Percentiles rank a stretch among this genome's conserved stretches.
phyloP scores from a whole-genome alignment of 306 rosid species.

The Castanopsis chinensis region DNA sequence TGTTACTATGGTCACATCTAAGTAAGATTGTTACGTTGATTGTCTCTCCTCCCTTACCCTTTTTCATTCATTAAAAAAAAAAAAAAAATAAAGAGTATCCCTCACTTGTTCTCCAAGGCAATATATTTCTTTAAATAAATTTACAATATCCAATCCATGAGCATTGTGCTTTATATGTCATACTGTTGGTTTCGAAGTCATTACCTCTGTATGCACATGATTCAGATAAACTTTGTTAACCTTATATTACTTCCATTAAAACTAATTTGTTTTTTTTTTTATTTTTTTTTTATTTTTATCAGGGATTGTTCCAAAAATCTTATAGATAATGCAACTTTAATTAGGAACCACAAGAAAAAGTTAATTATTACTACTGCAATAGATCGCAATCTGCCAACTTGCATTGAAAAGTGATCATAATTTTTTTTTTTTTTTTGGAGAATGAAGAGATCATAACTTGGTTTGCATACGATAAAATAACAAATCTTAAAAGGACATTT shows the following conservation, averaged over 20 bases:
- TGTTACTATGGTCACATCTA: fast-evolving
- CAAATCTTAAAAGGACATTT: constrained; percentile 9
- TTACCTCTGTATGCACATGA: neutral
- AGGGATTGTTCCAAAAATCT: constrained; percentile 11
- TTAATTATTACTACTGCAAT: neutral
- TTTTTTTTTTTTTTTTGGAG: neutral
- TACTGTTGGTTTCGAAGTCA: constrained; percentile 1
- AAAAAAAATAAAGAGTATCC: no score
- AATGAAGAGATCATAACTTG: neutral
- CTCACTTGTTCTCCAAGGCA: constrained; percentile 15
- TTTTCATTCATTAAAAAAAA: no score
- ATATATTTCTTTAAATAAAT: neutral
- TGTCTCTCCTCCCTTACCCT: no score
- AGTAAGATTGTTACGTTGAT: no score
- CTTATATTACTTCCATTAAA: constrained; percentile 14
- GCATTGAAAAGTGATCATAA: constrained; percentile 23
- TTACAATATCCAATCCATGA: constrained; percentile 3
- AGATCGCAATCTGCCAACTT: constrained; percentile 35
- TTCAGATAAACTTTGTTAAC: constrained; percentile 10
- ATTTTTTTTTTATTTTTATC: neutral
- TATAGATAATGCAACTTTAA: constrained; percentile 20
- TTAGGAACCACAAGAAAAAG: constrained; percentile 17
- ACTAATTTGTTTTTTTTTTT: neutral
- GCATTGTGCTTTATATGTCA: constrained; percentile 7
- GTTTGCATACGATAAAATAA: neutral